Base-by-base conservation (phyloP, 148 eudicot genomes). In the Fagopyrum tataricum region DNA sequence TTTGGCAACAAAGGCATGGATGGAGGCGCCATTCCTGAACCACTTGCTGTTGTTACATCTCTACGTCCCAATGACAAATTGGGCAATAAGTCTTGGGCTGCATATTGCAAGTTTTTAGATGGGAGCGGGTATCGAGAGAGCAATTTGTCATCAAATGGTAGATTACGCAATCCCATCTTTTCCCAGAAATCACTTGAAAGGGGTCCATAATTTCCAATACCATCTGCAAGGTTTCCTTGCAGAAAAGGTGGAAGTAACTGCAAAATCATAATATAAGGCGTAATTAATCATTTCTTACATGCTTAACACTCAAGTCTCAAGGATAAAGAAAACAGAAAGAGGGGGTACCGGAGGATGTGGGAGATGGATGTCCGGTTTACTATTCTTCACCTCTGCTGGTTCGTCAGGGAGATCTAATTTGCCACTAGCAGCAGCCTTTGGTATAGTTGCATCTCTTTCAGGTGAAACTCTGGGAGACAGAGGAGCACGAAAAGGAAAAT, bases 51-150 rank as follows among this genome's bases (percentile, higher is more conserved):
- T 72, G 80, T 80, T 70, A 77, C 85, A 61, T 73, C 78, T 78
- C 82, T 84, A 71, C 87, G 76, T 72, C 96, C 95, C 80, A 90
- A 82, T 14, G 99, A 86, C 44, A 90, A 74, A 82, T 77, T 83
- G 48, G 92, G 84, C 58, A 90, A 80, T 64, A 85, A 80, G 79
- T 90, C 91, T 61, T 87, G 81, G 43, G 78, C 81, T 68, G 83
- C 56, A 73, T 59, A 74, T 37, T 82, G 85, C 67, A 86, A 20
- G 70, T 78, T 85, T 75, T 78, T 81, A 4, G 82, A 52, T 23
- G 93, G 84, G 78, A 81, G 78, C 21, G 85, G 75, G 73, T 81
- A 88, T 76, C 79, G 83, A 6, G 91, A 82, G 21, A 84, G 78
- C 68, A 88, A 66, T 58, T 75, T 87, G 42, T 89, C 88, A 74